Conservation (phyloP, 2,329 filamentous ascomycete species). For the Myriosclerotinia duriaeana region DNA sequence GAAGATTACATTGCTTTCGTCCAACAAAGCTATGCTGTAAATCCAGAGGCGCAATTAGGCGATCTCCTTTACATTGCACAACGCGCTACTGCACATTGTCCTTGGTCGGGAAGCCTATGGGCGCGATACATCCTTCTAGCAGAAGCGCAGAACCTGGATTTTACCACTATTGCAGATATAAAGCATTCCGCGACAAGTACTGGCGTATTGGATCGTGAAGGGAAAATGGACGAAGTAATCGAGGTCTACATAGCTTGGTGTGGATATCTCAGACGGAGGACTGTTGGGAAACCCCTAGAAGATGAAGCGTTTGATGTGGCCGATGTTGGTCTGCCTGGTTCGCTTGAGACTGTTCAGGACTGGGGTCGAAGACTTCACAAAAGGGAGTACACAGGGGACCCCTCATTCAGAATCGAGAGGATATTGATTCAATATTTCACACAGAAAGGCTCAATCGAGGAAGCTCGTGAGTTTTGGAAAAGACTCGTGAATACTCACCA, state of each 20-base stretch:
- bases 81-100: conserved; percentile 84
- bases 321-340: conserved; percentile 82
- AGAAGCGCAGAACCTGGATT: conserved; percentile 73
- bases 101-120: conserved; percentile 91
- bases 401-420: conserved; percentile 81
- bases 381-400: conserved; percentile 77
- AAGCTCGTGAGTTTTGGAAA: conserved; percentile 76
- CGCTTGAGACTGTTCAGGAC: conserved; percentile 78
- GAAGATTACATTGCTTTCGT: conserved; percentile 61
- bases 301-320: conserved; percentile 87
- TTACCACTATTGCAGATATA: conserved; percentile 79
- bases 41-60: conserved; percentile 44
- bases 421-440: conserved; percentile 91
- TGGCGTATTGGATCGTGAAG: conserved; percentile 78
- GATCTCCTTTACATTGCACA: conserved; percentile 70
- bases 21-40: conserved; percentile 29
- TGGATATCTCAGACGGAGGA: conserved; percentile 82
- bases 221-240: conserved; percentile 75
- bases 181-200: conserved; percentile 91
- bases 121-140: conserved; percentile 82
- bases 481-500: conserved; percentile 66
- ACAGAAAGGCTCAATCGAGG: conserved; percentile 74
- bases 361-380: conserved; percentile 72
- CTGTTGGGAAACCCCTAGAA: conserved; percentile 69
- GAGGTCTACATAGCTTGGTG: conserved; percentile 95